phyloP scores from a whole-genome alignment of 2,329 filamentous ascomycete species.

The Alternaria gaisen region DNA sequence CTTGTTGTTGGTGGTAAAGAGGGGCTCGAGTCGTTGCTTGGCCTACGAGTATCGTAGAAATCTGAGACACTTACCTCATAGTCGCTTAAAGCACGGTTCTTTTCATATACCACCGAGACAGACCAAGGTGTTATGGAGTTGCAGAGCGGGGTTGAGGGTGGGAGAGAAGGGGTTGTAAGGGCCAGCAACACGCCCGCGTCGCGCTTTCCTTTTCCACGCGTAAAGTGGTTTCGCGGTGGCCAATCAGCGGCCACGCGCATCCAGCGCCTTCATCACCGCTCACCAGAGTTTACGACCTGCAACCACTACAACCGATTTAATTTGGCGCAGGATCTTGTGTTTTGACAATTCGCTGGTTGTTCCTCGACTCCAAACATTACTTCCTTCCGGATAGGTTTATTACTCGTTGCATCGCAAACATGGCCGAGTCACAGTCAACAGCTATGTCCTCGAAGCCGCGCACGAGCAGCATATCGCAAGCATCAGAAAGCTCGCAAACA shows the following conservation, averaged over 20 bases:
- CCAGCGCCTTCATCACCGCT: constrained; percentile 9
- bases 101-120: constrained; percentile 2
- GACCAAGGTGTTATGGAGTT: background rate
- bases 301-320: background rate
- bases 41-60: constrained; percentile 6
- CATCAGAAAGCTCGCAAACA: constrained; percentile 63
- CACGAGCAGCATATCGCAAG: constrained; percentile 54
- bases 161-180: constrained; percentile 12
- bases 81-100: constrained; percentile 13
- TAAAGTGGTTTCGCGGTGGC: constrained; percentile 28
- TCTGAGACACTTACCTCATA: constrained; percentile 33
- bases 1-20: constrained; percentile 25
- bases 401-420: constrained; percentile 15
- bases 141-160: constrained; percentile 14
- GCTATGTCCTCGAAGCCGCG: constrained; percentile 39
- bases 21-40: constrained; percentile 24
- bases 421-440: constrained; percentile 41
- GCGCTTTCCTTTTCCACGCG: constrained; percentile 28
- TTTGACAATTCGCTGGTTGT: no score
- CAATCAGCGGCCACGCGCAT: constrained; percentile 26
- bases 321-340: background rate
- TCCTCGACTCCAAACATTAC: background rate
- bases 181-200: constrained; percentile 24
- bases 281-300: background rate
- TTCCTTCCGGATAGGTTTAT: background rate